Base-by-base conservation (phyloP, 345 rosid species). In the Mangifera indica region DNA sequence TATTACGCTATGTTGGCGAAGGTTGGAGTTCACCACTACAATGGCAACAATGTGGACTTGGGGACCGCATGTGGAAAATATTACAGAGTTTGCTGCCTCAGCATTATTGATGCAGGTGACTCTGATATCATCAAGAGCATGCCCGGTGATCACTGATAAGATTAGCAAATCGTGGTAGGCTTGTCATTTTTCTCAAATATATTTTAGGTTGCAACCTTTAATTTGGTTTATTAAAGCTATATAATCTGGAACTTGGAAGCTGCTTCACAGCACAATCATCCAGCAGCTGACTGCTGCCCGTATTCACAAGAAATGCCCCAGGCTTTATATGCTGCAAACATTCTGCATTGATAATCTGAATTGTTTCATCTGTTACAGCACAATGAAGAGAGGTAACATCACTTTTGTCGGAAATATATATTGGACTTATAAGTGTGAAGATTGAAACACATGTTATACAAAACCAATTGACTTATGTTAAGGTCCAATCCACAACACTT, bases 261-360 rank as follows among this genome's bases (percentile, higher is more conserved):
- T 49, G 20, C 44, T 34, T 64, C 58, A 29, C 22, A 70, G 44
- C 57, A 25, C 98, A 93, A 79, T 96, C 99, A 74, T 96, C 98
- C 63, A 93, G 80, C 66, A 96, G 79, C 87, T 91, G 99, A 77
- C 97, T 84, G 88, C 97, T 93, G 74, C 98, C 98, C 3, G 92
- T 91, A 78, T 96, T 96, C 69, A 93, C 97, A 77, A 96, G 92
- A 87, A 93, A 96, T 53, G 98, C 99, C 78, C 99, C 97, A 76
- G 97, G 98, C 77, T 93, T 96, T 73, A 91, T 70, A 84, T 93
- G 96, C 85, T 88, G 98, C 87, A 96, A 88, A 79, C 99, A 88
- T 61, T 61, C 98, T 44, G 94, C 97, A 82, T 83, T 93, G 46
- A 96, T 82, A 71, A 91, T 91, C 86, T 96, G 97, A 84, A 93